Conservation (phyloP, 805 yeast genomes). For the Tanozyma kutaoensis region DNA sequence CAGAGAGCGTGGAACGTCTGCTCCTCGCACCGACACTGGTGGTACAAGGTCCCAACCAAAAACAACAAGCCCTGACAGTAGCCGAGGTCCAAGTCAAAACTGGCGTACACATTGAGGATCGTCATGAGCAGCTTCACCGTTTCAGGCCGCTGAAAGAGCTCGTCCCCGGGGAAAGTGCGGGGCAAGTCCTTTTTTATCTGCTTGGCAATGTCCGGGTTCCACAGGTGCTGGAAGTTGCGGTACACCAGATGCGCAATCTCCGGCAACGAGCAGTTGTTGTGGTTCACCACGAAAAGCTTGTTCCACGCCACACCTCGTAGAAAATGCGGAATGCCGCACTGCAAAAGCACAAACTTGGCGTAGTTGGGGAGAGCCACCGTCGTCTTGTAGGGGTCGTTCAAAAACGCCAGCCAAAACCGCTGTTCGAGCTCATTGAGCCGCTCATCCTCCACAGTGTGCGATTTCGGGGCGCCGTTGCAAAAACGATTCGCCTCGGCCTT, state of each 20-base stretch:
- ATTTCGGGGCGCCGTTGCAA: conserved; percentile 1
- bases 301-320: conserved; percentile 34
- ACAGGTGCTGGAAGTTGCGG: conserved; percentile 29
- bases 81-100: conserved; percentile 53
- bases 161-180: conserved; percentile 45
- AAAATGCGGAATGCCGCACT: conserved; percentile 31
- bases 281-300: conserved; percentile 17
- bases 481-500: conserved; percentile 8
- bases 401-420: conserved; percentile 30
- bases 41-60: conserved; percentile 43
- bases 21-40: conserved; percentile 20
- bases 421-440: conserved; percentile 10
- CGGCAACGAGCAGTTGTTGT: conserved; percentile 16
- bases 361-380: conserved; percentile 33
- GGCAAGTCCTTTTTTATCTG: conserved; percentile 45
- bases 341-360: conserved; percentile 28
- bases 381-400: conserved; percentile 30
- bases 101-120: conserved; percentile 47
- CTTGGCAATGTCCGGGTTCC: conserved; percentile 21
- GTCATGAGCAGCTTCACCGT: conserved; percentile 36
- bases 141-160: conserved; percentile 28
- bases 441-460: conserved; percentile 1
- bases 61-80: conserved; percentile 59
- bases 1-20: conserved; percentile 40
- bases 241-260: conserved; percentile 18